A percentile compares a stretch with the other conserved stretches of the same genome.
These are phyloP conservation scores for Monosporozyma servazzii DNA, from an alignment of 805 yeast species.

Conservation along the genomic window DNA sequence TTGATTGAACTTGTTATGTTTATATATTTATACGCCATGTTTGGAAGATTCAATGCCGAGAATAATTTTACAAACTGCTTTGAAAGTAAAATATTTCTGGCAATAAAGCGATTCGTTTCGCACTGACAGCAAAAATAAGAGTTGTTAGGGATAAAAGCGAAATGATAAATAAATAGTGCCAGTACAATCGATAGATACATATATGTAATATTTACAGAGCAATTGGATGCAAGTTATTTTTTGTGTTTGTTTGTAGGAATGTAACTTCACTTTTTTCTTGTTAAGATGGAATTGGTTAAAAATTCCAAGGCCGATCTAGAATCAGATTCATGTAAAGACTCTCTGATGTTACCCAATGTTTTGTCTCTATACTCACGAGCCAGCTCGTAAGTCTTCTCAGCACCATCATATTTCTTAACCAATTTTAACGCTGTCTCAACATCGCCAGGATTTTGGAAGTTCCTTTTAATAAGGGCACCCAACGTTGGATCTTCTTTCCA, in stretches of 20 bases:
- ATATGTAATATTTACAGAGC: not conserved
- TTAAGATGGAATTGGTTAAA: constrained; percentile 71
- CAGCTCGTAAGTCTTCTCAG: constrained; percentile 61
- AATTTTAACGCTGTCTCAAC: constrained; percentile 71
- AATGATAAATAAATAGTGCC: too few species aligned
- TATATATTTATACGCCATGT: too few species aligned
- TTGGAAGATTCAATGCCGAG: too few species aligned
- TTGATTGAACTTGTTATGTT: too few species aligned
- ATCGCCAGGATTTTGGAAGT: constrained; percentile 75
- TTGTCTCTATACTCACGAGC: constrained; percentile 71
- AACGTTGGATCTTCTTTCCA: constrained; percentile 83
- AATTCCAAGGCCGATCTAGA: constrained; percentile 81
- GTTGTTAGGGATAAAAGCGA: too few species aligned
- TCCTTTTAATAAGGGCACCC: constrained; percentile 75
- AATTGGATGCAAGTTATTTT: not conserved
- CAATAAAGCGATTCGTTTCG: too few species aligned
- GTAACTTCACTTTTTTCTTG: constrained; percentile 54
- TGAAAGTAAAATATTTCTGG: too few species aligned
- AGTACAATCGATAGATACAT: not conserved
- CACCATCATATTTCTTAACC: constrained; percentile 64
- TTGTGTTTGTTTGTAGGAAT: not conserved
- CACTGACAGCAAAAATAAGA: too few species aligned
- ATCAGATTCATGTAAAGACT: constrained; percentile 72
- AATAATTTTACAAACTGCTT: too few species aligned
- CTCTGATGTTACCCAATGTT: constrained; percentile 63